Evolutionary conservation across 257 asterid genomes (phyloP).

Genomic region (Orobanche coerulescens): DNA sequence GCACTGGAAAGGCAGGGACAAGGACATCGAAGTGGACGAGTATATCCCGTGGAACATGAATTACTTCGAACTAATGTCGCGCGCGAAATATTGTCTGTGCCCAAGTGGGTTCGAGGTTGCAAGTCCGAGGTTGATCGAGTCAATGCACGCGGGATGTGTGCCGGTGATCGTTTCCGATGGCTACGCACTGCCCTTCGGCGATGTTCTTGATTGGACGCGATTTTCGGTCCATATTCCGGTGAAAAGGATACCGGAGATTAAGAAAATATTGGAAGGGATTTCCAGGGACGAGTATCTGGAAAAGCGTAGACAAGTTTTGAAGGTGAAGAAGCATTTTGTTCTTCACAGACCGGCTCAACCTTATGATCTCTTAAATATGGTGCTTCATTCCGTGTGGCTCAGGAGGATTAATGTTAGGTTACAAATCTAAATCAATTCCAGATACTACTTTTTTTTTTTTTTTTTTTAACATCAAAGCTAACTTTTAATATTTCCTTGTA

Average conservation of each 20-base stretch:
- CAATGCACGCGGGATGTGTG: conserved; percentile 41
- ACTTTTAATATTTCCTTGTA: too few species aligned
- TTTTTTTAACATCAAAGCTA: too few species aligned
- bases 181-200: conserved; percentile 46
- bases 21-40: conserved; percentile 38
- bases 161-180: conserved; percentile 44
- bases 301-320: conserved; percentile 19
- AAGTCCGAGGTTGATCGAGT: conserved; percentile 45
- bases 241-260: conserved; percentile 31
- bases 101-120: conserved; percentile 76
- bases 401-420: conserved; percentile 48
- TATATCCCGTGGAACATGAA: conserved; percentile 33
- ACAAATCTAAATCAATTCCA: not conserved
- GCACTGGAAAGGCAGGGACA: conserved; percentile 35
- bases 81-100: conserved; percentile 43
- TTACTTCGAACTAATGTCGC: conserved; percentile 37
- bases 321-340: conserved; percentile 44
- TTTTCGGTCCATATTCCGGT: conserved; percentile 37
- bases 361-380: conserved; percentile 23
- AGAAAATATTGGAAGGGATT: conserved; percentile 35
- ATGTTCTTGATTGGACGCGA: conserved; percentile 50
- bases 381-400: conserved; percentile 50
- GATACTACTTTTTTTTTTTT: not conserved
- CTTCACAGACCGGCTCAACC: conserved; percentile 35
- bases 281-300: conserved; percentile 30